A percentile compares a stretch with the other conserved stretches of the same genome.
phyloP scores from a whole-genome alignment of 495 filamentous ascomycete genomes.

The Lindgomyces ingoldianus region DNA sequence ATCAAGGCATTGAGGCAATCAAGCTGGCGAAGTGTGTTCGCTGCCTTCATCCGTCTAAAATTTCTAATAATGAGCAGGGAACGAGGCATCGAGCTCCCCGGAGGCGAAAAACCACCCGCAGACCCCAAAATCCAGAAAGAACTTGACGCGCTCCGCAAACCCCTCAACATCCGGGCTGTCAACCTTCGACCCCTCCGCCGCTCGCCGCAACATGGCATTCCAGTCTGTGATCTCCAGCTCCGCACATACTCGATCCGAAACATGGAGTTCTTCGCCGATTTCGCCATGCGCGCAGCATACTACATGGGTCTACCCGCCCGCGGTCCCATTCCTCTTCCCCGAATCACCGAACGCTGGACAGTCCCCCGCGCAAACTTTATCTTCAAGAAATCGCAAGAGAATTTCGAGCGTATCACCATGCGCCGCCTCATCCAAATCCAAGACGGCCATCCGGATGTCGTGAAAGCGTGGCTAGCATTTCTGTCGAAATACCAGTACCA shows the following conservation, averaged over 20 bases:
- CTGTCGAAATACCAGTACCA: conserved; percentile 87
- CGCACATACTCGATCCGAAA: conserved; percentile 89
- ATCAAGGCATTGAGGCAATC: conserved; percentile 29
- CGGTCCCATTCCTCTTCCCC: conserved; percentile 86
- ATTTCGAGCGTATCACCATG: conserved; percentile 88
- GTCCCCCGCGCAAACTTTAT: conserved; percentile 88
- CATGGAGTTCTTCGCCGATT: conserved; percentile 92
- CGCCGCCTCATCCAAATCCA: conserved; percentile 88
- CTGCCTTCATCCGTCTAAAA: background rate
- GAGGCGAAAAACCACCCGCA: conserved; percentile 8
- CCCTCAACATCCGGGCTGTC: conserved; percentile 76
- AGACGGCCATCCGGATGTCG: conserved; percentile 84
- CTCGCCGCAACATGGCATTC: conserved; percentile 68
- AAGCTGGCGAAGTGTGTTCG: conserved; percentile 32
- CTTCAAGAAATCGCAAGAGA: conserved; percentile 96
- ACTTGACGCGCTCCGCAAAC: conserved; percentile 57
- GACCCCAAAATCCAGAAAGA: conserved; percentile 23
- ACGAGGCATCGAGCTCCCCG: conserved; percentile 28
- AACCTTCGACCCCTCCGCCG: conserved; percentile 85
- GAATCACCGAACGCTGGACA: conserved; percentile 87
- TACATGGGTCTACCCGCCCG: conserved; percentile 84
- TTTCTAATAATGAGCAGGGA: conserved; percentile 14
- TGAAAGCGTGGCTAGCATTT: conserved; percentile 89
- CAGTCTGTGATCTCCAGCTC: conserved; percentile 86
- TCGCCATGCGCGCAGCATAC: conserved; percentile 91